Percentiles rank a stretch among this genome's conserved stretches.
phyloP scores from a whole-genome alignment of 192 early-diverging fungal species.

The Podila epigama region DNA sequence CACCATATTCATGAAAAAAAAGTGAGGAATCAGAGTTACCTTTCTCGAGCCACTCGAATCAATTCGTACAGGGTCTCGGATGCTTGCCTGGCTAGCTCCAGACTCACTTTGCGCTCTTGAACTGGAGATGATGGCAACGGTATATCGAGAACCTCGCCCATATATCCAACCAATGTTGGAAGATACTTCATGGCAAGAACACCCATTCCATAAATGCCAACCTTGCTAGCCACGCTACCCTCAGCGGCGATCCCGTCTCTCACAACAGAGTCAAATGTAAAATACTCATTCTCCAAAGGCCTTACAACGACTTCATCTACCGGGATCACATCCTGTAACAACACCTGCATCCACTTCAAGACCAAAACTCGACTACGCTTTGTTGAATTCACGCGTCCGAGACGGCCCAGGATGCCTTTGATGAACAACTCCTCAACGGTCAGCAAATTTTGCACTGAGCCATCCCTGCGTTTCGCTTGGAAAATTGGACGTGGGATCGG shows the following conservation, averaged over 20 bases:
- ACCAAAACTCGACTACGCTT: slow-evolving; percentile 15
- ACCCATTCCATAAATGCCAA: slow-evolving; percentile 33
- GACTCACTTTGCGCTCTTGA: slow-evolving; percentile 7
- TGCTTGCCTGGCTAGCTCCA: slow-evolving; percentile 20
- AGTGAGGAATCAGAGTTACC: slow-evolving; percentile 4
- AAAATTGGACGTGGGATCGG: not conserved
- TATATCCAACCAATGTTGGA: slow-evolving; percentile 14
- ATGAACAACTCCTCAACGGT: slow-evolving; percentile 33
- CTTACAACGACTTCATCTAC: slow-evolving; percentile 12
- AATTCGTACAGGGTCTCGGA: slow-evolving; percentile 10
- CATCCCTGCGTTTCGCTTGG: not conserved
- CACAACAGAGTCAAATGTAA: not conserved
- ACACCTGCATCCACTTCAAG: slow-evolving; percentile 13
- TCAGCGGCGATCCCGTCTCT: not conserved
- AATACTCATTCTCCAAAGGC: not conserved
- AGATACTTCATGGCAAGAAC: slow-evolving; percentile 28
- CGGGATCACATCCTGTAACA: slow-evolving; percentile 14
- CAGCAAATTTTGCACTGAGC: not conserved
- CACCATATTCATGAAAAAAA: too few species aligned
- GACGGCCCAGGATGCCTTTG: slow-evolving; percentile 18
- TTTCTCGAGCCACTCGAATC: slow-evolving; percentile 17
- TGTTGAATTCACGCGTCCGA: slow-evolving; percentile 16
- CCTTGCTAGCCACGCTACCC: not conserved
- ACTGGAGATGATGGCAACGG: slow-evolving; percentile 21
- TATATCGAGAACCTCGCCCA: slow-evolving; percentile 8